Evolutionary conservation across 1,284 basidiomycete species (phyloP), one percentile per base, ranked within the genome.

Genomic region (Hortiboletus rubellus): DNA sequence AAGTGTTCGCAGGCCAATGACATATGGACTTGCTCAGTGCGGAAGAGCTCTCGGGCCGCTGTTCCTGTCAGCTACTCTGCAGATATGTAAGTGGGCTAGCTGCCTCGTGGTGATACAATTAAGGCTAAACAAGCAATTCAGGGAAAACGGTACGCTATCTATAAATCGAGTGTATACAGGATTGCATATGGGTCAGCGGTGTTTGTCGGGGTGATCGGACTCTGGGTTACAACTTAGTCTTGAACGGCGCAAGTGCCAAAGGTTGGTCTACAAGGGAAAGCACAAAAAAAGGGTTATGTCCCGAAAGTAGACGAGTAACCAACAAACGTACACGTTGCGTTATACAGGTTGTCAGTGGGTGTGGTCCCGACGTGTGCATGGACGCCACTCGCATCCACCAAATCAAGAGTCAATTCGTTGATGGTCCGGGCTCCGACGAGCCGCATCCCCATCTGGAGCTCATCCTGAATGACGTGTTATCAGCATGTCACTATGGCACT

Each of bases 391-490:
- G 68, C 59, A 10, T 72, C 61, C 4, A 87, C 79, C 81, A 86
- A 81, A 66, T 83, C 80, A 3, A 85, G 85, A 27, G 79, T 78
- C 15, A 89, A 72, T 54, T 89, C 78, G 22, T 75, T 66, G 14
- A 88, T 70, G 44, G 72, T 78, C 8, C 76, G 82, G 1, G 82
- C 83, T n/a, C 87, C 86, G 7, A 87, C 67, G 17, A 88, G 73
- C 10, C 81, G 76, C 83, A 89, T 84, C 3, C 80, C 82, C 46
- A 80, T 79, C 54, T 82, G 72, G 31, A 89, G 82, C 68, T 88
- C 87, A 44, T 85, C 82, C 64, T 82, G 51, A 72, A 27, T 9
- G 15, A 27, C 37, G 22, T 34, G 17, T 15, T 10, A 45, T 40
- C 33, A 50, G 17, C 44, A 30, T 78, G 51, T 14, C 37, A 46